Evolutionary conservation across 2,329 filamentous ascomycete species (phyloP).

Genomic region (Myriangium duriaei): DNA sequence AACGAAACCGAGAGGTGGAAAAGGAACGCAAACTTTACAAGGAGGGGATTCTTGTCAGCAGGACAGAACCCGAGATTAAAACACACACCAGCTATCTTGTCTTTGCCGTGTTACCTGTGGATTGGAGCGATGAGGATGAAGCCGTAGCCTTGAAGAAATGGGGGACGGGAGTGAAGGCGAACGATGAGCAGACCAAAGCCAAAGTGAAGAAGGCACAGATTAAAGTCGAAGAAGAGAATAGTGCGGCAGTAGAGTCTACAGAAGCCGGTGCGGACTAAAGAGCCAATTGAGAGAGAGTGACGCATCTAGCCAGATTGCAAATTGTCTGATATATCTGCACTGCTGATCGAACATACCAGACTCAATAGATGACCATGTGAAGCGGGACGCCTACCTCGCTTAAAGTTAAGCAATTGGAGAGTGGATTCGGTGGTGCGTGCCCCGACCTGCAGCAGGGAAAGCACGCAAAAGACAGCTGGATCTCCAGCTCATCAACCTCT

Average conservation of each 20-base stretch:
- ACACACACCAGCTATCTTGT: constrained; percentile 95
- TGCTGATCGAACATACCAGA: no score
- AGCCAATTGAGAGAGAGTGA: not conserved
- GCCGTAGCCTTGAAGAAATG: constrained; percentile 41
- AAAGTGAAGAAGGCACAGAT: constrained; percentile 44
- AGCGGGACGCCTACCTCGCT: no score
- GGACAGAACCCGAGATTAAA: constrained; percentile 79
- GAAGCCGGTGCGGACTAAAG: not conserved
- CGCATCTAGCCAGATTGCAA: no score
- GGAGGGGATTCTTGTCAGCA: constrained; percentile 65
- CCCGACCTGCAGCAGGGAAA: no score
- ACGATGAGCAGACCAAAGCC: constrained; percentile 33
- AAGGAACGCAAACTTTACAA: constrained; percentile 49
- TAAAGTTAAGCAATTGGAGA: no score
- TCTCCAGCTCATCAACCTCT: no score
- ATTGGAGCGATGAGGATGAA: constrained; percentile 79
- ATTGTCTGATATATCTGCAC: no score
- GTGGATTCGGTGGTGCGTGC: no score
- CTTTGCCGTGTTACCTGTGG: constrained; percentile 77
- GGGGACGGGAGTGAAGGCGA: constrained; percentile 24
- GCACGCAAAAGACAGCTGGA: no score
- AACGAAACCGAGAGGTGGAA: constrained; percentile 23
- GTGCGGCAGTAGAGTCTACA: constrained; percentile 9
- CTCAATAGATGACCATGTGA: no score
- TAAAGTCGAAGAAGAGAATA: constrained; percentile 19